Base-by-base conservation (phyloP, 345 rosid species). In the Raphanus sativus region DNA sequence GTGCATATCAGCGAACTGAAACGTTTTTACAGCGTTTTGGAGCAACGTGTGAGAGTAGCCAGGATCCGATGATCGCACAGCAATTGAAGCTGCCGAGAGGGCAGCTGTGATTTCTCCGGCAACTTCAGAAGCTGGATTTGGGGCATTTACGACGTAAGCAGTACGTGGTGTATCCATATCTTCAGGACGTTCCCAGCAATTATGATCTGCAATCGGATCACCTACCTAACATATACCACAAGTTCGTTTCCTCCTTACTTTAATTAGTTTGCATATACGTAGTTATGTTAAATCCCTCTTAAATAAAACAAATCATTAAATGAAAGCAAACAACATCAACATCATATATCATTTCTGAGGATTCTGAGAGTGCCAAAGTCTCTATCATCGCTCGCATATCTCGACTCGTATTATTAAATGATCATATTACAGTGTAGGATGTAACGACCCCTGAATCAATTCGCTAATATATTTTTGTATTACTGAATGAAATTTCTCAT, bases 101-200 rank as follows among this genome's bases (percentile, higher is more conserved):
- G 99, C 97, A 0, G 98, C 98, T 0, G 97, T 93, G 2, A 88
- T 90, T 81, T 95, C 99, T 1, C 91, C 98, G 3, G 96, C 99
- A 0, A 95, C 91, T 59, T 95, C 98, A 0, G 98, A 92, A 17
- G 98, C 99, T 0, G 98, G 85, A 26, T 86, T 91, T 0, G 98
- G 99, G 3, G 94, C 93, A 76, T 87, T 91, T 6, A 95, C 93
- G 0, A 83, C 92, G 52, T 92, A 92, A 10, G 90, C 93, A 0
- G 91, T 89, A 70, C 99, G 81, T 2, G 87, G 75, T 0, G 98
- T 92, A 77, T 95, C 99, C 99, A 95, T 92, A 72, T 95, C 98
- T 70, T 95, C 99, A 1, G 99, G 97, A 32, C 99, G 82, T 78
- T 95, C 99, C 99, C 99, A 95, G 28, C 99, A 95, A 70, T 74